phyloP scores from a whole-genome alignment of 1,139 yeast species.

The Saccharomyces pastorianus region DNA sequence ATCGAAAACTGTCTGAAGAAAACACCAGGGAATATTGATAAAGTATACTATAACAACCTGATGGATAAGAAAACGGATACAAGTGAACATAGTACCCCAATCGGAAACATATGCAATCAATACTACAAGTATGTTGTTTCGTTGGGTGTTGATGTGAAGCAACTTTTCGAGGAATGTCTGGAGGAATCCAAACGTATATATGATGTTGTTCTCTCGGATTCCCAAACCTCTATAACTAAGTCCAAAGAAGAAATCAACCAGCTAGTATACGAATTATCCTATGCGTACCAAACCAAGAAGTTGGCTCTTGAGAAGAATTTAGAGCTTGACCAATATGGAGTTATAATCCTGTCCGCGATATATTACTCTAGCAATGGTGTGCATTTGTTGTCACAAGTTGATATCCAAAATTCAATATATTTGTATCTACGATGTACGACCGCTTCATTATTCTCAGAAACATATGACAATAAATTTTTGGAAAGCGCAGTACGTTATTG shows the following conservation, averaged over 20 bases:
- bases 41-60: background rate
- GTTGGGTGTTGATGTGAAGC: constrained; percentile 50
- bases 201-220: constrained; percentile 18
- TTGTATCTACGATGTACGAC: constrained; percentile 32
- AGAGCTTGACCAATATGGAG: constrained; percentile 31
- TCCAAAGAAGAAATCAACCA: constrained; percentile 29
- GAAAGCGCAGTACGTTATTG: constrained; percentile 38
- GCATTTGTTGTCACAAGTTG: constrained; percentile 10
- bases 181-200: constrained; percentile 19
- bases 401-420: constrained; percentile 25
- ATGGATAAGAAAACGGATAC: background rate
- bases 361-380: constrained; percentile 18
- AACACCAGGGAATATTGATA: constrained; percentile 5
- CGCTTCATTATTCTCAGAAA: constrained; percentile 32
- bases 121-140: background rate
- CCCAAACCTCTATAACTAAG: constrained; percentile 20
- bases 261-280: constrained; percentile 34
- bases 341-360: constrained; percentile 29
- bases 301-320: constrained; percentile 23
- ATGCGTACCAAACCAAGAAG: constrained; percentile 30
- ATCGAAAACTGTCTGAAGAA: constrained; percentile 36
- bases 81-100: constrained; percentile 5
- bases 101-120: background rate
- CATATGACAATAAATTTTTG: constrained; percentile 27
- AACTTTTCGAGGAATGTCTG: constrained; percentile 32